These are phyloP conservation scores for Microcyclospora tardicrescens DNA, from an alignment of 2,329 filamentous ascomycete genomes.

Conservation along the genomic window DNA sequence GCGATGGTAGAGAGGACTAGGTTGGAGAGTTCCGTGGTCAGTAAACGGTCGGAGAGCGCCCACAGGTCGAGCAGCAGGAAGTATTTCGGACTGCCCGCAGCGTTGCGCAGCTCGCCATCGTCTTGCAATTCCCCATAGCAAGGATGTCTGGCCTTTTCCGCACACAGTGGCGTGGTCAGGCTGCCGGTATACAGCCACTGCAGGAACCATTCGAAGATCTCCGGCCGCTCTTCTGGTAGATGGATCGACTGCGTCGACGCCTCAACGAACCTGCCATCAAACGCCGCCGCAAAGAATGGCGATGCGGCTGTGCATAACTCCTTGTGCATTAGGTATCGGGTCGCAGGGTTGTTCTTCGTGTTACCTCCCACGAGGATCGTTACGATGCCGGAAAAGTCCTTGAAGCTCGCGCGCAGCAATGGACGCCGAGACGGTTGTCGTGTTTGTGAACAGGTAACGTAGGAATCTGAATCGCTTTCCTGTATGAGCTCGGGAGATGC, in stretches of 20 bases:
- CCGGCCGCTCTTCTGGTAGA: slow-evolving; percentile 32
- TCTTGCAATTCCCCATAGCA: slow-evolving; percentile 2
- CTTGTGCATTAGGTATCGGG: slow-evolving; percentile 35
- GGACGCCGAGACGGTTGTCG: slow-evolving; percentile 17
- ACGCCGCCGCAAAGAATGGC: slow-evolving; percentile 39
- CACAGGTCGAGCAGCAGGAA: slow-evolving; percentile 38
- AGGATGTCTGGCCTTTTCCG: too few species aligned
- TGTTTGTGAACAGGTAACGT: not conserved
- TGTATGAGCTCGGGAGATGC: too few species aligned
- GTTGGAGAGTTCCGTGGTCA: slow-evolving; percentile 34
- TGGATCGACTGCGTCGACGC: slow-evolving; percentile 28
- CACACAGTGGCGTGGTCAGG: slow-evolving; percentile 15
- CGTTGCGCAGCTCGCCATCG: slow-evolving; percentile 30
- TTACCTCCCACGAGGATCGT: slow-evolving; percentile 27
- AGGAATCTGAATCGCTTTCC: too few species aligned
- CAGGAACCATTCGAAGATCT: slow-evolving; percentile 38
- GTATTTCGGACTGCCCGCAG: slow-evolving; percentile 36
- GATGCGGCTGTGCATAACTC: slow-evolving; percentile 34
- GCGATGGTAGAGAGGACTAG: slow-evolving; percentile 31
- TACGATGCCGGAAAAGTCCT: slow-evolving; percentile 29
- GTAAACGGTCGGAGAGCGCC: slow-evolving; percentile 34
- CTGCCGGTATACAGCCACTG: slow-evolving; percentile 37
- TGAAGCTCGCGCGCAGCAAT: slow-evolving; percentile 25
- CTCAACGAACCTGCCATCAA: slow-evolving; percentile 36
- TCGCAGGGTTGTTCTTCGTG: slow-evolving; percentile 16